Conservation (phyloP, 1,284 basidiomycete species). For the Pisolithus thermaeus region DNA sequence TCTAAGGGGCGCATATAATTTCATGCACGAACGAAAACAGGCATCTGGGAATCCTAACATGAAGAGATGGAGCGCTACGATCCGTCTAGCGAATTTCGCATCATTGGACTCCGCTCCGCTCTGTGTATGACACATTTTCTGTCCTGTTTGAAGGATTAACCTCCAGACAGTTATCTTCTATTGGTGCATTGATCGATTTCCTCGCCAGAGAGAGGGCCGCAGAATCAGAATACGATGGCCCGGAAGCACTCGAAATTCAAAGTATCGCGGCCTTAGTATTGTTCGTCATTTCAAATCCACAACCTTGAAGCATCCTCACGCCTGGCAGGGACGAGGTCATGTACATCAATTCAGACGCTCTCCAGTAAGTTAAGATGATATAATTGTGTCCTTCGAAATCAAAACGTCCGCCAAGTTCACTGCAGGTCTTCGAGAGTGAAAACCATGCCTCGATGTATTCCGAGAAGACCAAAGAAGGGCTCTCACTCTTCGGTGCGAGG, state of each 20-base stretch:
- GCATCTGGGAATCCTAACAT: constrained; percentile 48
- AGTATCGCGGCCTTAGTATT: constrained; percentile 66
- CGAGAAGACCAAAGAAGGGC: constrained; percentile 75
- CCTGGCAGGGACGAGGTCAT: constrained; percentile 61
- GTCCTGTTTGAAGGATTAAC: neutral
- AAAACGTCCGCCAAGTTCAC: constrained; percentile 48
- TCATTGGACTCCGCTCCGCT: constrained; percentile 61
- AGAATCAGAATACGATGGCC: constrained; percentile 60
- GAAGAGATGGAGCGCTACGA: constrained; percentile 66
- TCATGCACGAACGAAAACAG: constrained; percentile 53
- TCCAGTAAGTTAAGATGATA: constrained; percentile 47
- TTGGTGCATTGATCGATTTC: constrained; percentile 74
- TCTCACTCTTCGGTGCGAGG: constrained; percentile 73
- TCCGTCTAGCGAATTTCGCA: constrained; percentile 67
- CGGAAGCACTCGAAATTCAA: constrained; percentile 56
- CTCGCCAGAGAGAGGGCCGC: constrained; percentile 61
- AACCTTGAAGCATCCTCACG: constrained; percentile 1
- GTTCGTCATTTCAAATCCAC: constrained; percentile 34
- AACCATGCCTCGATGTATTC: constrained; percentile 80
- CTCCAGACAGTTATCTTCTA: constrained; percentile 56
- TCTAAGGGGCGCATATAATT: constrained; percentile 62
- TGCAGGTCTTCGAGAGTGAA: constrained; percentile 86
- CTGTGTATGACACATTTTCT: constrained; percentile 46
- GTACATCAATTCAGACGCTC: constrained; percentile 84
- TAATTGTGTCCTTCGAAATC: neutral